These are phyloP conservation scores for Astrephomene gubernaculifera DNA, from an alignment of 139 green algal species.

Conservation along the genomic window DNA sequence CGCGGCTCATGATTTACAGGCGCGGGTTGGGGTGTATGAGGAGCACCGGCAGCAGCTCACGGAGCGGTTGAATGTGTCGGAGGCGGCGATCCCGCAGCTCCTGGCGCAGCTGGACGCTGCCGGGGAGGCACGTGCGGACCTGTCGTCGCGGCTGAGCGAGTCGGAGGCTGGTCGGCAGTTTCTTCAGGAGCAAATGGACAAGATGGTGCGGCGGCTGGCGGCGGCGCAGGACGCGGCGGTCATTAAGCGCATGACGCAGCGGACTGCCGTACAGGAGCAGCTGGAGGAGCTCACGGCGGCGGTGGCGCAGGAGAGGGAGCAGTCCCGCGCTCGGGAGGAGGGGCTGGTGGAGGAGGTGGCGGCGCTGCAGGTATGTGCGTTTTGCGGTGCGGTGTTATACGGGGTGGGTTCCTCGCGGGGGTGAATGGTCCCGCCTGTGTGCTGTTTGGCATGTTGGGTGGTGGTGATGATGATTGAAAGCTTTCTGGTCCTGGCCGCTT, in stretches of 20 bases:
- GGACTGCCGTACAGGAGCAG: constrained; percentile 12
- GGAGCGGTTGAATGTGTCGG: background rate
- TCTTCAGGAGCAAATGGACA: background rate
- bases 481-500: too few relatives aligned
- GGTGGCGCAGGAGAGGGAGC: background rate
- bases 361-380: background rate
- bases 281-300: background rate
- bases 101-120: background rate
- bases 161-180: background rate
- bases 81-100: background rate
- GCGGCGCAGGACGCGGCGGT: background rate
- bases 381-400: background rate
- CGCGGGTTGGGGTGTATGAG: background rate
- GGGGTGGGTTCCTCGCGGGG: too few relatives aligned
- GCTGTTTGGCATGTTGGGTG: too few relatives aligned
- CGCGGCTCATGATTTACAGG: background rate
- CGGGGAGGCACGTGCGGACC: too few relatives aligned
- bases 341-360: background rate
- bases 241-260: constrained; percentile 23
- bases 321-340: background rate
- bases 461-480: too few relatives aligned
- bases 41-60: background rate
- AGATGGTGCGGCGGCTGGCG: background rate
- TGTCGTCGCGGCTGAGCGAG: background rate
- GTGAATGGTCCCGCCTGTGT: too few relatives aligned